Conservation (phyloP, 129 eudicot species). For the Chrysanthemum seticuspe region DNA sequence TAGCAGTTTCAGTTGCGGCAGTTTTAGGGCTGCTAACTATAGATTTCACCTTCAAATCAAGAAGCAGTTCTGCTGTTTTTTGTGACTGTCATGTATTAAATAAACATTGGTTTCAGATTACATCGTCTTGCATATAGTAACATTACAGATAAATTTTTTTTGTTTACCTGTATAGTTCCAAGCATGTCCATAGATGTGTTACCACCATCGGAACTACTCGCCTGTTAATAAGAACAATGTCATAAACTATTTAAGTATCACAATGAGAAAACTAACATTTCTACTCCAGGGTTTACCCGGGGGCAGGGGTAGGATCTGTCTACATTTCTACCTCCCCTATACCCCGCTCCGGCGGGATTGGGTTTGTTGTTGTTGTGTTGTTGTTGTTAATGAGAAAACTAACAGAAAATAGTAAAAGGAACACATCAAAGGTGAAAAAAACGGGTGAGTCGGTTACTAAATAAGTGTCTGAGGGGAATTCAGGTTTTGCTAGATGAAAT, state of each 20-base stretch:
- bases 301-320: too few relatives aligned
- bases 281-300: too few relatives aligned
- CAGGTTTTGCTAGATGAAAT: background rate
- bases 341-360: too few relatives aligned
- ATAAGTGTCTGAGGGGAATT: too few relatives aligned
- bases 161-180: constrained; percentile 78
- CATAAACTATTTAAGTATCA: background rate
- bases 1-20: constrained; percentile 79
- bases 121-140: constrained; percentile 1
- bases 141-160: background rate
- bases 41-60: constrained; percentile 75
- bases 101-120: constrained; percentile 1
- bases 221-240: constrained; percentile 40
- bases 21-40: constrained; percentile 59
- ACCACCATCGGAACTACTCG: constrained; percentile 35
- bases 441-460: too few relatives aligned
- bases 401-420: background rate
- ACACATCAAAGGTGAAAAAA: too few relatives aligned
- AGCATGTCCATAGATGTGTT: constrained; percentile 85
- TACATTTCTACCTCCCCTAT: too few relatives aligned
- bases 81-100: constrained; percentile 60
- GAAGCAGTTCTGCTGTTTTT: constrained; percentile 95
- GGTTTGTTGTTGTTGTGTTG: too few relatives aligned
- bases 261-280: constrained; percentile 7
- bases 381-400: background rate